A percentile compares a stretch with the other conserved stretches of the same genome.
These are phyloP conservation scores for Furculomyces boomerangus DNA, from an alignment of 371 early-diverging fungal species.

Conservation along the genomic window DNA sequence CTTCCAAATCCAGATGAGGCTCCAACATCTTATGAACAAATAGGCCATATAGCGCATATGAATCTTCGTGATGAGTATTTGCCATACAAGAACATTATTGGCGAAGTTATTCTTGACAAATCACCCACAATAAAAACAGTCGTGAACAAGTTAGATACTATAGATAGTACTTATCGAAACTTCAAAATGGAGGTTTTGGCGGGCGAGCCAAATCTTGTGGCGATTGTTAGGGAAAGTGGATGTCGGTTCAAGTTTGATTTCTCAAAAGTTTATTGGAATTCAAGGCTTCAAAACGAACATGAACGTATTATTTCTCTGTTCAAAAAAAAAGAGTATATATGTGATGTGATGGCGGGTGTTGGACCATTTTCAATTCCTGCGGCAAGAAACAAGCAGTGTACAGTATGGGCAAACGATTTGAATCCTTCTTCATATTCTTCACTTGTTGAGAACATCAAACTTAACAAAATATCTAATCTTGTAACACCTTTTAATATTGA, in stretches of 20 bases:
- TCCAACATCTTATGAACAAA: conserved; percentile 78
- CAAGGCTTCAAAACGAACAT: conserved; percentile 91
- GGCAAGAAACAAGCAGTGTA: conserved; percentile 49
- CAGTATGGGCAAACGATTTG: conserved; percentile 94
- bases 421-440: conserved; percentile 82
- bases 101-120: conserved; percentile 56
- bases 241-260: conserved; percentile 90
- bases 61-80: conserved; percentile 77
- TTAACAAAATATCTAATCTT: conserved; percentile 58
- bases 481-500: conserved; percentile 73
- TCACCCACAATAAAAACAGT: conserved; percentile 74
- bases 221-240: conserved; percentile 78
- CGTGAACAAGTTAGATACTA: conserved; percentile 87
- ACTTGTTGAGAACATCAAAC: conserved; percentile 54
- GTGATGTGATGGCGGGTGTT: conserved; percentile 97
- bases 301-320: conserved; percentile 70
- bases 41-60: conserved; percentile 96
- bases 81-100: conserved; percentile 81
- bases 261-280: conserved; percentile 98
- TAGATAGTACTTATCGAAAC: conserved; percentile 88
- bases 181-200: conserved; percentile 95
- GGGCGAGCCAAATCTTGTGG: conserved; percentile 66
- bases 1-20: conserved; percentile 71
- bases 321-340: conserved; percentile 51
- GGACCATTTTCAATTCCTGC: conserved; percentile 98